Evolutionary conservation across 2,329 filamentous ascomycete genomes (phyloP).

Genomic region (Elsinoe arachidis): DNA sequence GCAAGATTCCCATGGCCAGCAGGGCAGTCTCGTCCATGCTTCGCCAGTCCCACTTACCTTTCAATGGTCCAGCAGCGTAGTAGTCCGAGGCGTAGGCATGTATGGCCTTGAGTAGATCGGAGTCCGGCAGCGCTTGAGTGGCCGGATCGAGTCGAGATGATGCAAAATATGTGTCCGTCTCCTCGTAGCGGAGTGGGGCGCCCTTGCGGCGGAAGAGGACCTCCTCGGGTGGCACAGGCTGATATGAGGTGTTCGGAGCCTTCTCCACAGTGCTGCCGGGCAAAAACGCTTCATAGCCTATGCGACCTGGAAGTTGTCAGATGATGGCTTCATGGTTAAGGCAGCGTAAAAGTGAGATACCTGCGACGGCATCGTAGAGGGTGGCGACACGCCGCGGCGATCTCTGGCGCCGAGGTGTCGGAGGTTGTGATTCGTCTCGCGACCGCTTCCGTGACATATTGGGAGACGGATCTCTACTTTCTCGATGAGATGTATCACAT

Average conservation of each 20-base stretch:
- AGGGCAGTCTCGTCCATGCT: constrained; percentile 74
- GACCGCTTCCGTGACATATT: neutral
- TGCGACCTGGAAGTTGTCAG: constrained; percentile 32
- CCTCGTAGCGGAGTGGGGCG: constrained; percentile 59
- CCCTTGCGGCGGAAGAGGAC: constrained; percentile 57
- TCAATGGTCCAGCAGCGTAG: constrained; percentile 38
- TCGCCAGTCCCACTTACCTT: constrained; percentile 35
- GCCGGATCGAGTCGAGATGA: constrained; percentile 46
- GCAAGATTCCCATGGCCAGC: constrained; percentile 62
- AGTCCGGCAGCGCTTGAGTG: constrained; percentile 51
- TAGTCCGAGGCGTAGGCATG: constrained; percentile 61
- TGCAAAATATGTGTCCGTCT: constrained; percentile 63
- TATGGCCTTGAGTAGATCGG: constrained; percentile 59
- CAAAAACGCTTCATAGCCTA: constrained; percentile 39
- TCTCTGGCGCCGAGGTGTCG: neutral
- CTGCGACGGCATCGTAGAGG: constrained; percentile 66
- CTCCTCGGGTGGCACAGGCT: constrained; percentile 56
- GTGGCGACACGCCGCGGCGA: constrained; percentile 29
- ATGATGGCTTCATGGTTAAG: neutral
- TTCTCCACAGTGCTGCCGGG: constrained; percentile 22
- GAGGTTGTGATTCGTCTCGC: neutral
- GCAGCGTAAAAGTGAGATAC: constrained; percentile 30
- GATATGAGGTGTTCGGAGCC: constrained; percentile 22
- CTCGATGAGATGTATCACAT: neutral
- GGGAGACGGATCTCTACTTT: neutral